Percentiles rank a stretch among this genome's conserved stretches.
These are phyloP conservation scores for Seminavis robusta DNA, from an alignment of 108 stramenopile genomes.

Conservation along the genomic window DNA sequence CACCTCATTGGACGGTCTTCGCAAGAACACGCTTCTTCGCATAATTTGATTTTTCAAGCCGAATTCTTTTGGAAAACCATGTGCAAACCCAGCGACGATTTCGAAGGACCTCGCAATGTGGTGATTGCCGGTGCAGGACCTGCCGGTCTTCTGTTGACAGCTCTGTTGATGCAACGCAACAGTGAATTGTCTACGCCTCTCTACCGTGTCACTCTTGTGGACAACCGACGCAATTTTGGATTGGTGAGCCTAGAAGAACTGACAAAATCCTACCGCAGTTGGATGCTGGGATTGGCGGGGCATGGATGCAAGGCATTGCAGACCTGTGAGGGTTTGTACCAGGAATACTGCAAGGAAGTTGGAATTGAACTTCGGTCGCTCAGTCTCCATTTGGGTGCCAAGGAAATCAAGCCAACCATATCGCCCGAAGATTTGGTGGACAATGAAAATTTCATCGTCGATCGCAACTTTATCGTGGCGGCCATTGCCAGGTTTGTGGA, in stretches of 20 bases:
- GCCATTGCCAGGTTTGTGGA: conserved; percentile 43
- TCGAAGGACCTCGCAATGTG: conserved; percentile 15
- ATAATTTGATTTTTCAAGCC: no score
- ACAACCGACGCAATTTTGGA: conserved; percentile 36
- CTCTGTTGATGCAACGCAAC: conserved; percentile 42
- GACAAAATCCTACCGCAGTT: conserved; percentile 29
- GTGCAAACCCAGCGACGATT: no score
- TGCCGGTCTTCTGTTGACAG: conserved; percentile 46
- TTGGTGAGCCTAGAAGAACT: conserved; percentile 24
- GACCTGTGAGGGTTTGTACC: conserved; percentile 32
- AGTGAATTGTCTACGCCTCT: conserved; percentile 8
- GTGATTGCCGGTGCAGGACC: conserved; percentile 62
- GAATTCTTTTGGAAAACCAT: no score
- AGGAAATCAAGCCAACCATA: conserved; percentile 12
- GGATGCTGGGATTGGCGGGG: conserved; percentile 56
- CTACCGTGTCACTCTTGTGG: conserved; percentile 46
- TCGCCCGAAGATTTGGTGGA: not conserved
- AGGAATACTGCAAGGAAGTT: conserved; percentile 34
- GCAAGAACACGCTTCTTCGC: no score
- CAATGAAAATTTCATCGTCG: conserved; percentile 38
- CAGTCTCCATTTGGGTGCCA: conserved; percentile 22
- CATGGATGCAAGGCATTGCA: conserved; percentile 46
- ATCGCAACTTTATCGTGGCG: conserved; percentile 55
- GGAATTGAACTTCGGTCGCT: conserved; percentile 24
- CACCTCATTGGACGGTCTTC: no score